Percentiles rank a stretch among this genome's conserved stretches.
These are phyloP conservation scores for Pseudocercospora cruenta DNA, from an alignment of 2,329 filamentous ascomycete species.

Conservation along the genomic window DNA sequence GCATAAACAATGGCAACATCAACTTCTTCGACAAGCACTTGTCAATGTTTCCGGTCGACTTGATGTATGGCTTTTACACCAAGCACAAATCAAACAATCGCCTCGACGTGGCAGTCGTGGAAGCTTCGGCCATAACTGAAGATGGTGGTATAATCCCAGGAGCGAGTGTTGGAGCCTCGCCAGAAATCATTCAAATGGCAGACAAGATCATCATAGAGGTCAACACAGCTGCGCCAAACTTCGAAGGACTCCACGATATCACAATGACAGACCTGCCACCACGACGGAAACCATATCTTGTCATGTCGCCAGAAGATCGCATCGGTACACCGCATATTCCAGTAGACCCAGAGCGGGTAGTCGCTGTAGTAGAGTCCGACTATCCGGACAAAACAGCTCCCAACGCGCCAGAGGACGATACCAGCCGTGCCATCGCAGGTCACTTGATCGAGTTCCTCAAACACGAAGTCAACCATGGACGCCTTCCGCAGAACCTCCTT, in stretches of 20 bases:
- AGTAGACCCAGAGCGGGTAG: conserved; percentile 80
- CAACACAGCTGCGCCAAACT: conserved; percentile 82
- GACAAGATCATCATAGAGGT: conserved; percentile 94
- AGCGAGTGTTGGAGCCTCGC: conserved; percentile 73
- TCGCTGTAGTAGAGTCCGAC: conserved; percentile 82
- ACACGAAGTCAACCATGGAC: conserved; percentile 78
- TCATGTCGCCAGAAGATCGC: conserved; percentile 83
- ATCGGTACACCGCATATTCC: conserved; percentile 83
- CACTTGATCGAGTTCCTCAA: conserved; percentile 85
- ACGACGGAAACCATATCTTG: conserved; percentile 78
- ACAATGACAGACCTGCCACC: conserved; percentile 86
- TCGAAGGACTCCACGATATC: conserved; percentile 89
- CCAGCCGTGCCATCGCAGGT: conserved; percentile 70
- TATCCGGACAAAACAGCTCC: conserved; percentile 77
- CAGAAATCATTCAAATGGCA: conserved; percentile 85
- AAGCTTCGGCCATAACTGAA: conserved; percentile 80
- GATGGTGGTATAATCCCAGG: conserved; percentile 88
- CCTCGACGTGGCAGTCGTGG: conserved; percentile 81
- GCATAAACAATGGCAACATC: conserved; percentile 85
- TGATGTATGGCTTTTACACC: conserved; percentile 78
- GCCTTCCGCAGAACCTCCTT: conserved; percentile 75
- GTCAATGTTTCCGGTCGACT: conserved; percentile 86
- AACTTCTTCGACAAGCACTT: conserved; percentile 94
- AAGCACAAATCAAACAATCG: conserved; percentile 74
- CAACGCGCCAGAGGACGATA: conserved; percentile 76